phyloP scores from a whole-genome alignment of 1,284 basidiomycete genomes.

The Ustilago hordei region DNA sequence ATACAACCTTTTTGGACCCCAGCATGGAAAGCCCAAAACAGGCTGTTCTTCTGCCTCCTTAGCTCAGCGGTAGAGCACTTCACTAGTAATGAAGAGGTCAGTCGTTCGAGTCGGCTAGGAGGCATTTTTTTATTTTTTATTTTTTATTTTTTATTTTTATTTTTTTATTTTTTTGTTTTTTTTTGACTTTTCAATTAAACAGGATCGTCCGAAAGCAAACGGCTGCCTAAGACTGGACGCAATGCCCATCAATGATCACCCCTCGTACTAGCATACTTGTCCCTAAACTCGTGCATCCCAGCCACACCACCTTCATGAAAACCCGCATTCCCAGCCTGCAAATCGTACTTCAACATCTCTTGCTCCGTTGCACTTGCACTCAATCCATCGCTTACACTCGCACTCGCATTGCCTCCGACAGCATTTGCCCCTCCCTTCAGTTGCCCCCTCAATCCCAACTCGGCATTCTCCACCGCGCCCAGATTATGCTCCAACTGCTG shows the following conservation, averaged over 20 bases:
- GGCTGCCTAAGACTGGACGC: neutral
- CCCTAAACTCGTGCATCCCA: slow-evolving; percentile 40
- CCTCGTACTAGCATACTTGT: slow-evolving; percentile 37
- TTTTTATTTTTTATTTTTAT: no score
- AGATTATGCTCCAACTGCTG: slow-evolving; percentile 48
- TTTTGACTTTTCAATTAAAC: neutral
- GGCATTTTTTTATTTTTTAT: no score
- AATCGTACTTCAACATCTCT: slow-evolving; percentile 51
- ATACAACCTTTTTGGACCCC: neutral
- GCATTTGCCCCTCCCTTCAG: neutral
- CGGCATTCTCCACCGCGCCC: slow-evolving; percentile 30
- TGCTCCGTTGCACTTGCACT: slow-evolving; percentile 29
- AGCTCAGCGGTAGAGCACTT: slow-evolving; percentile 58
- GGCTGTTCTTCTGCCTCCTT: slow-evolving; percentile 29
- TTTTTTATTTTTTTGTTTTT: no score
- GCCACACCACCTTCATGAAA: slow-evolving; percentile 38
- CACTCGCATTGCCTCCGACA: neutral
- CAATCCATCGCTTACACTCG: slow-evolving; percentile 1
- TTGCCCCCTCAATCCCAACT: slow-evolving; percentile 23
- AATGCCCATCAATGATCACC: slow-evolving; percentile 38
- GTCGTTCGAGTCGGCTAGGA: slow-evolving; percentile 57
- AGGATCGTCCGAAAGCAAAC: neutral
- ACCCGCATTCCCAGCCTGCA: slow-evolving; percentile 19
- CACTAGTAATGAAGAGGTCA: slow-evolving; percentile 58
- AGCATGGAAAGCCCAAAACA: neutral